phyloP scores from a whole-genome alignment of 2,329 filamentous ascomycete genomes.

The Colletotrichum caudatum region DNA sequence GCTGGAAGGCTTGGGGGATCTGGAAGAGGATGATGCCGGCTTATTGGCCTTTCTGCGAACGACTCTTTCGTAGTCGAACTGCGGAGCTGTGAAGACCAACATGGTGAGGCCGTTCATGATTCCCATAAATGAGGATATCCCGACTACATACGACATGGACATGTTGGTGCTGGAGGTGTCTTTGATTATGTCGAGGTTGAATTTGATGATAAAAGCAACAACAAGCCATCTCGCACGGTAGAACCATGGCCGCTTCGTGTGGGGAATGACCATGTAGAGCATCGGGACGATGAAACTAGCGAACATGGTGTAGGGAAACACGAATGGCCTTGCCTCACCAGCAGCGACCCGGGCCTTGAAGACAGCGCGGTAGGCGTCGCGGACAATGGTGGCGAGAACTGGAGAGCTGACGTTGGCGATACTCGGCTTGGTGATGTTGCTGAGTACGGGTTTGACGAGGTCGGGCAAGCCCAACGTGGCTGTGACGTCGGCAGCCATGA shows the following conservation, averaged over 20 bases:
- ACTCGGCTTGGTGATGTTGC: slow-evolving; percentile 25
- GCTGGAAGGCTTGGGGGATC: slow-evolving; percentile 10
- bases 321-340: slow-evolving; percentile 59
- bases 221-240: slow-evolving; percentile 64
- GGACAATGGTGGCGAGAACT: slow-evolving; percentile 43
- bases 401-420: slow-evolving; percentile 34
- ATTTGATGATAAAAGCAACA: slow-evolving; percentile 55
- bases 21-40: slow-evolving; percentile 14
- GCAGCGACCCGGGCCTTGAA: slow-evolving; percentile 54
- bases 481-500: slow-evolving; percentile 31
- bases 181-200: slow-evolving; percentile 58
- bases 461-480: slow-evolving; percentile 30
- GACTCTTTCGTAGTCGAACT: slow-evolving; percentile 67
- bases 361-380: slow-evolving; percentile 50
- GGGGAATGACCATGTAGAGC: slow-evolving; percentile 68
- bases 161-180: slow-evolving; percentile 64
- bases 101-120: slow-evolving; percentile 62
- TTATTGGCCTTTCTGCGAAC: slow-evolving; percentile 50
- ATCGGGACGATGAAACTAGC: slow-evolving; percentile 62
- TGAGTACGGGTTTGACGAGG: slow-evolving; percentile 19
- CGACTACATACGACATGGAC: slow-evolving; percentile 62
- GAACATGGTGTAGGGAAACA: slow-evolving; percentile 65
- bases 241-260: slow-evolving; percentile 62
- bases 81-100: slow-evolving; percentile 66
- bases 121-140: slow-evolving; percentile 64